Percentiles rank a stretch among this genome's conserved stretches.
Evolutionary conservation across 2,329 filamentous ascomycete genomes (phyloP).

Genomic region (Beauveria sp.): DNA sequence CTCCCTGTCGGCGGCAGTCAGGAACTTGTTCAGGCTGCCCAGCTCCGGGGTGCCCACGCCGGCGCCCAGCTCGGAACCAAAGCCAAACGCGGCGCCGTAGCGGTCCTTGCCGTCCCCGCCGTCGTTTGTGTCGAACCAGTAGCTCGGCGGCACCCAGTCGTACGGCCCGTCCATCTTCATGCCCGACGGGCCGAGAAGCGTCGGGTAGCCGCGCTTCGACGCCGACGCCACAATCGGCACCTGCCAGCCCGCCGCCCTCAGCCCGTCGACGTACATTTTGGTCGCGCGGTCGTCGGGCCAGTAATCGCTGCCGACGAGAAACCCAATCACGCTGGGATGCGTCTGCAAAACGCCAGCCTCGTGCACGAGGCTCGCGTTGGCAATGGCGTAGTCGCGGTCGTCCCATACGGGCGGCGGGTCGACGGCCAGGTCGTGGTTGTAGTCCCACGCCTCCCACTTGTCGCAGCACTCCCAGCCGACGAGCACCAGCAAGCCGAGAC

Average conservation of each 20-base stretch:
- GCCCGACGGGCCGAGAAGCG: conserved; percentile 44
- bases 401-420: conserved; percentile 35
- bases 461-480: conserved; percentile 61
- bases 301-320: conserved; percentile 54
- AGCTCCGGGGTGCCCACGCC: conserved; percentile 56
- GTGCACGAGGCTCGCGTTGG: conserved; percentile 48
- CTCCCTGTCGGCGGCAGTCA: conserved; percentile 41
- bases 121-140: conserved; percentile 47
- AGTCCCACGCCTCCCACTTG: conserved; percentile 59
- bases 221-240: conserved; percentile 51
- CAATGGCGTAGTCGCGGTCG: conserved; percentile 46
- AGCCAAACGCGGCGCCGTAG: conserved; percentile 52
- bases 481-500: conserved; percentile 53
- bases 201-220: conserved; percentile 44
- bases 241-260: conserved; percentile 46
- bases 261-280: conserved; percentile 41
- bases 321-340: conserved; percentile 51
- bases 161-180: conserved; percentile 63
- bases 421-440: conserved; percentile 44
- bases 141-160: conserved; percentile 58
- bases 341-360: conserved; percentile 53
- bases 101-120: conserved; percentile 22
- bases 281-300: conserved; percentile 54
- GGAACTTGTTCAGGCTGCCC: conserved; percentile 44
- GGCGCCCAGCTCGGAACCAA: conserved; percentile 54